Evolutionary conservation across 2,329 filamentous ascomycete species (phyloP).

Genomic region (Sclerotinia glacialis): DNA sequence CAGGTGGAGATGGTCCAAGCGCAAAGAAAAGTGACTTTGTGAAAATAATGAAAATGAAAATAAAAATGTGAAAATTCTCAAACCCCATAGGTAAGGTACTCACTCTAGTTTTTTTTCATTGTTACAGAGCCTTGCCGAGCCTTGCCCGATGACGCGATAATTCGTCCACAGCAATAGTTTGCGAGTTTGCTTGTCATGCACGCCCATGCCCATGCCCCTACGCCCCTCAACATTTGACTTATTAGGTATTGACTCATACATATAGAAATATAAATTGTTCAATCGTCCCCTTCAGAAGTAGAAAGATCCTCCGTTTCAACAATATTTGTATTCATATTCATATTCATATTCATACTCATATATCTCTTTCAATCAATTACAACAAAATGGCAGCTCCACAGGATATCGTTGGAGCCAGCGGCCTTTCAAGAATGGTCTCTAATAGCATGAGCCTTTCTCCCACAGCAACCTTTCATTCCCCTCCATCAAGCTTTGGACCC

Average conservation of each 20-base stretch:
- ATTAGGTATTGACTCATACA: slow-evolving; percentile 16
- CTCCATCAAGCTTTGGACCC: slow-evolving; percentile 57
- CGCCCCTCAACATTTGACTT: neutral
- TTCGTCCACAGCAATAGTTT: slow-evolving; percentile 14
- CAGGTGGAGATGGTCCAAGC: neutral
- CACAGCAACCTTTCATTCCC: slow-evolving; percentile 70
- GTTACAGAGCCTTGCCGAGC: slow-evolving; percentile 11
- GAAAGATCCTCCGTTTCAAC: neutral
- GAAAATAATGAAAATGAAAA: neutral
- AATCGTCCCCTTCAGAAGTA: neutral
- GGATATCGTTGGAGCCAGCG: slow-evolving; percentile 46
- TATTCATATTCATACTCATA: neutral
- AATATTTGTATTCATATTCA: too few relatives aligned
- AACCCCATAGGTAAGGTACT: neutral
- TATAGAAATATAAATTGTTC: slow-evolving; percentile 16
- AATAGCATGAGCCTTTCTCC: slow-evolving; percentile 70
- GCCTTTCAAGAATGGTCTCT: slow-evolving; percentile 47
- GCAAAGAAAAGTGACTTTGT: neutral
- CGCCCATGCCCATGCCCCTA: neutral
- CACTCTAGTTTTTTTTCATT: neutral
- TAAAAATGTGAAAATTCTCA: neutral
- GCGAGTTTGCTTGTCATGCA: slow-evolving; percentile 7
- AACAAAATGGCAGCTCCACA: slow-evolving; percentile 36
- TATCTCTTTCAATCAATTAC: neutral
- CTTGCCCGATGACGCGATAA: slow-evolving; percentile 14